Evolutionary conservation across 2,329 filamentous ascomycete species (phyloP), one percentile per base, ranked within the genome.

Genomic region (Fusarium domesticum): DNA sequence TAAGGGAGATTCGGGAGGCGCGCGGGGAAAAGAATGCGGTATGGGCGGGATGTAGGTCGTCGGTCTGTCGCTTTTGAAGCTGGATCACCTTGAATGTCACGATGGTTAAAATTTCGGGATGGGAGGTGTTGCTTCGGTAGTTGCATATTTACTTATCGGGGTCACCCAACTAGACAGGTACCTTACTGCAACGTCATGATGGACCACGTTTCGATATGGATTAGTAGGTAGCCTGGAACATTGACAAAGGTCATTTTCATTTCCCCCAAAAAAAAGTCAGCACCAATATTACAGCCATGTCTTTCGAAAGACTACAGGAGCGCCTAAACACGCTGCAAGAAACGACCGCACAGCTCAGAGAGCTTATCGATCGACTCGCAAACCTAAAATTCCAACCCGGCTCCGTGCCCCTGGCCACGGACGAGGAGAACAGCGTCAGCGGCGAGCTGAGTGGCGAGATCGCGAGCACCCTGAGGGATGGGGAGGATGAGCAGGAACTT

Each of bases 401-500:
- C 14, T 77, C 77, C 2, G 70, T 80, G 35, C 76, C 78, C 16
- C 69, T 79, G 5, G 69, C 66, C 43, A 64, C 67, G 7, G 69
- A 70, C 39, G 71, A 74, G 16, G 77, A 78, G 38, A 71, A 71
- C 47, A 75, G 76, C 50, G 73, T 76, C 28, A 81, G 85, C 43
- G 66, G 84, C 16, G 90, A 96, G 68, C 78, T 96, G 25, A 81
- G 82, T 53, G 75, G 80, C 17, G 90, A 96, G 64, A 95, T 96
- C 51, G 83, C 85, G 54, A 83, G 88, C 59, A 78, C 79, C 15
- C 69, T 96, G 48, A 85, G 88, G 56, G 84, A 87, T 45, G 80
- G 87, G 38, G 84, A 95, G 58, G 89, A 95, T 51, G 89, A 95
- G 47, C 78, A 93, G 53, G 91, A 95, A 65, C 68, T 93, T 15